Base-by-base conservation (phyloP, 352 stramenopile genomes). In the Thalassiosira delicatula region DNA sequence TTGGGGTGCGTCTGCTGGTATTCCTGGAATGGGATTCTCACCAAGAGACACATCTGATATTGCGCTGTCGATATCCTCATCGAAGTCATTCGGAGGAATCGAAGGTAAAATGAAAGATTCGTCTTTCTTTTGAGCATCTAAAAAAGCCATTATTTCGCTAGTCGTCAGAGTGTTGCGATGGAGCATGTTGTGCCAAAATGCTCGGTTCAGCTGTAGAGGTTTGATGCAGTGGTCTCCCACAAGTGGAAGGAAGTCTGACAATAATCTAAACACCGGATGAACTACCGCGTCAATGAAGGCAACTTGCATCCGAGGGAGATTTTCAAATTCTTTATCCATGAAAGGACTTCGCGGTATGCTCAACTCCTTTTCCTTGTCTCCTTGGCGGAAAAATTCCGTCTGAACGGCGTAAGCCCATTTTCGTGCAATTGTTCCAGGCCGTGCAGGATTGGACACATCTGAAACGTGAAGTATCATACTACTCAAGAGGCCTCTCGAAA, bases 341-440 rank as follows among this genome's bases (percentile, higher is more conserved):
- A 98, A 97, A 0, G 96, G 96, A 32, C 93, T 97, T 0, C 97
- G 90, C 0, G 95, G 86, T 2, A 98, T 81, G 5, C 88, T 85
- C 1, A 97, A 81, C 61, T 95, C 86, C 74, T 97, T 98, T 82
- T 98, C 97, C 83, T 97, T 94, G 68, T 99, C 96, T 37, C 97
- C 97, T 79, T 98, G 96, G 21, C 94, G 70, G 76, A 98, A 98
- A 76, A 98, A 98, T 90, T 99, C 97, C 37, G 97, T 93, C 12
- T 98, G 91, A 9, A 98, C 95, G 23, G 95, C 93, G 65, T 97
- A 93, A 0, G 95, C 96, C 96, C 96, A 99, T 70, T 94, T 92
- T 66, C 97, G 90, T 88, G 96, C 96, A 21, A 95, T 90, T 60
- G 93, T 83, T 30, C 92, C 94, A 23, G 96, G 92, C 76, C 97